These are phyloP conservation scores for Solanum stenotomum DNA, from an alignment of 257 asterid species.

Conservation along the genomic window DNA sequence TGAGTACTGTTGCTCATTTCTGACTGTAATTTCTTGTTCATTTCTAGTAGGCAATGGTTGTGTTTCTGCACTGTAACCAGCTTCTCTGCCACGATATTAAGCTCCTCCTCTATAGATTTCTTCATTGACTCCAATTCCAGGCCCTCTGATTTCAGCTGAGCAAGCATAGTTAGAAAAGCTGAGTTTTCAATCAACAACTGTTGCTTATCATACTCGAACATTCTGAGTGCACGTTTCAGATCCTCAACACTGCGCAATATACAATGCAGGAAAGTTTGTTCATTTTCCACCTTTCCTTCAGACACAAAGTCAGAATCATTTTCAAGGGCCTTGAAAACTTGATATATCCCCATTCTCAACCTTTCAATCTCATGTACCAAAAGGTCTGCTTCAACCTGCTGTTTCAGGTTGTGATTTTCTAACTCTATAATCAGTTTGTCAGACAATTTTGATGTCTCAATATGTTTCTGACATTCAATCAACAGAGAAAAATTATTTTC, in stretches of 20 bases:
- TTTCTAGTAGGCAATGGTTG: slow-evolving; percentile 40
- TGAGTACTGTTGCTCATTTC: slow-evolving; percentile 27
- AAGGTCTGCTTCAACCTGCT: slow-evolving; percentile 78
- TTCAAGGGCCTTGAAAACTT: slow-evolving; percentile 53
- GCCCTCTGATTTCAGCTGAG: slow-evolving; percentile 62
- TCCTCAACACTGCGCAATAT: slow-evolving; percentile 44
- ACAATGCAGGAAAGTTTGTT: slow-evolving; percentile 32
- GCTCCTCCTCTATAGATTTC: slow-evolving; percentile 41
- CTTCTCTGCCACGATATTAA: slow-evolving; percentile 32
- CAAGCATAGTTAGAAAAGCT: slow-evolving; percentile 46
- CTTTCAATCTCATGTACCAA: slow-evolving; percentile 68
- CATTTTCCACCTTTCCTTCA: slow-evolving; percentile 42
- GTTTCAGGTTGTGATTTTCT: slow-evolving; percentile 84
- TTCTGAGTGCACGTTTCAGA: slow-evolving; percentile 37
- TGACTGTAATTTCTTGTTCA: slow-evolving; percentile 36
- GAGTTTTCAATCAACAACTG: slow-evolving; percentile 62
- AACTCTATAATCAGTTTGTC: slow-evolving; percentile 78
- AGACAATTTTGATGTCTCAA: slow-evolving; percentile 72
- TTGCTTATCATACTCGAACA: slow-evolving; percentile 54
- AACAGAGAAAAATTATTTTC: slow-evolving; percentile 60
- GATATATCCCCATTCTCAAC: slow-evolving; percentile 53
- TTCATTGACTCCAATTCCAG: slow-evolving; percentile 51
- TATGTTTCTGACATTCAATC: slow-evolving; percentile 74
- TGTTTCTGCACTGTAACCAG: slow-evolving; percentile 37
- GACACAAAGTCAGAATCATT: slow-evolving; percentile 12